Base-by-base conservation (phyloP, 352 stramenopile species). In the Aphanomyces cochlioides region DNA sequence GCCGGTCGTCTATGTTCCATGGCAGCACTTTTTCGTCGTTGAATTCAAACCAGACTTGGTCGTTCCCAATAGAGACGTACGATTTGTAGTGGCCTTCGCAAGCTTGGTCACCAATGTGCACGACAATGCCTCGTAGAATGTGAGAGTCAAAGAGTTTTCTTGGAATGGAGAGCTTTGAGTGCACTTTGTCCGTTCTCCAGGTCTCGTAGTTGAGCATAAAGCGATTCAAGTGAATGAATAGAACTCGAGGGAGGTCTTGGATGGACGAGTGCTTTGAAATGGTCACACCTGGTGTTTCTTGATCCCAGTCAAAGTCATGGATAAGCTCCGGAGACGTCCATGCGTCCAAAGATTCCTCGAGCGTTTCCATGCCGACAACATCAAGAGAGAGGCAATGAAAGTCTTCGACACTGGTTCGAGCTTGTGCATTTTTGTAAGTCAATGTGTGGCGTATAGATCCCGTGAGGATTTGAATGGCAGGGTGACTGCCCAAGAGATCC, bases 361-460 rank as follows among this genome's bases (percentile, higher is more conserved):
- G n/a, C 17, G 57, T 54, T 19, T 13, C n/a, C 7, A 50, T 12
- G 7, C 40, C 15, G 21, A 53, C 37, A n/a, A 66, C 57, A 34
- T 66, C 57, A n/a, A 66, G 39, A 7, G 57, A 66, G 28, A 66
- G 13, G 57, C 57, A 66, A 41, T 50, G 40, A 28, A 66, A 66
- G 15, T 3, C 40, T 10, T 41, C 57, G 7, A 19, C 40, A n/a
- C 13, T 38, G 37, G 2, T 7, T 19, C 57, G 57, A 28, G 28
- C 28, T 10, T 6, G 15, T 5, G 21, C 37, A 41, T 38, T 4
- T 34, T 19, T 21, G 38, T 53, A 50, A 3, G 15, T 15, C 12
- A 66, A 17, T 15, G 37, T 34, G 57, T 66, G 39, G 37, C 7
- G 3, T 8, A 50, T 37, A n/a, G 57, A 13, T 13, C 57, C 57